Percentiles rank a stretch among this genome's conserved stretches.
These are phyloP conservation scores for Eucalyptus urophylla DNA, from an alignment of 345 rosid genomes.

Conservation along the genomic window DNA sequence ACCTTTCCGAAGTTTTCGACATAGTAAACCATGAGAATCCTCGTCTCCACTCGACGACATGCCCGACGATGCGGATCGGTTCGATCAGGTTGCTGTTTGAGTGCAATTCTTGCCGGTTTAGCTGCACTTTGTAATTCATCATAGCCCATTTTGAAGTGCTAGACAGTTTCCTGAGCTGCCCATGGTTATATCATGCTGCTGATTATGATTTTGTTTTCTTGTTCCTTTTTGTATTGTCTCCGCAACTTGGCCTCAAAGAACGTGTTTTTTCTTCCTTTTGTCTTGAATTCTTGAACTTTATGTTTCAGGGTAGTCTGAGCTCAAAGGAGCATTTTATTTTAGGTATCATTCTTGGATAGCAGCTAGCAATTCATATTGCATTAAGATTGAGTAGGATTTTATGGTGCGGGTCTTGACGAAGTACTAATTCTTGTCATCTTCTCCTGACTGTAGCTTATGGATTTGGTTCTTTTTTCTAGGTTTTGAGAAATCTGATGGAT, in stretches of 20 bases:
- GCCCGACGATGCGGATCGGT: background rate
- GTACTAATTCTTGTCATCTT: too few relatives aligned
- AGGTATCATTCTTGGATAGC: background rate
- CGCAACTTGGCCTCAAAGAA: background rate
- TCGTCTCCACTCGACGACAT: background rate
- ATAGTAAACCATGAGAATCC: background rate
- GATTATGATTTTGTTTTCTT: background rate
- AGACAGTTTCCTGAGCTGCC: background rate
- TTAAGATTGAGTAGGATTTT: background rate
- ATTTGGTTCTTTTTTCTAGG: too few relatives aligned
- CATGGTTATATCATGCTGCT: background rate
- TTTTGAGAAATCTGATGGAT: too few relatives aligned
- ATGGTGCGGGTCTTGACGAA: accelerated
- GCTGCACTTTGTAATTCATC: too few relatives aligned
- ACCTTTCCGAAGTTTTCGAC: background rate
- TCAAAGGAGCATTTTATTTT: background rate
- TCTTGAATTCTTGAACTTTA: background rate
- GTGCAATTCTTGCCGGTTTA: too few relatives aligned
- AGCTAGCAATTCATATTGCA: background rate
- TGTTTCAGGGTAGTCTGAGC: background rate
- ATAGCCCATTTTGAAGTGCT: background rate
- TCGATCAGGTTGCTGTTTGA: background rate
- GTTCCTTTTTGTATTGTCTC: background rate
- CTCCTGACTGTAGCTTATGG: accelerated
- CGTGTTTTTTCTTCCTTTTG: background rate